A percentile compares a stretch with the other conserved stretches of the same genome.
These are phyloP conservation scores for Lentinula sp. DNA, from an alignment of 768 basidiomycete species.

Conservation along the genomic window DNA sequence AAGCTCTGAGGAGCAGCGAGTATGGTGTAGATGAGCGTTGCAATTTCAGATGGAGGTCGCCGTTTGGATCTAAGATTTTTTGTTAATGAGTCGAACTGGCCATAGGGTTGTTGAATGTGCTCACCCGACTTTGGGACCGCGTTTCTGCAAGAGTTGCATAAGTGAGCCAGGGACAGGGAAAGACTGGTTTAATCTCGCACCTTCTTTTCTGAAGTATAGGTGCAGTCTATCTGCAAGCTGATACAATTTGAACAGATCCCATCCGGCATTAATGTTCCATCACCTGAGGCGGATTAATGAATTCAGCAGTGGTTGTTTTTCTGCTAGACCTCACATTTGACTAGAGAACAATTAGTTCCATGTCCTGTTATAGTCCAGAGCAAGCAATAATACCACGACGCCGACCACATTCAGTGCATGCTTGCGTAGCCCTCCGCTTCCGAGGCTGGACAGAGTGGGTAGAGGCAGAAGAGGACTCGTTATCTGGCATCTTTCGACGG, in stretches of 20 bases:
- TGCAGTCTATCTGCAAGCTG: neutral
- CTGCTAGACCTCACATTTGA: neutral
- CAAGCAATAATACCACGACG: neutral
- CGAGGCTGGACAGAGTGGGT: neutral
- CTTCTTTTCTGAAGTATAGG: neutral
- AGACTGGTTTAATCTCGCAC: neutral
- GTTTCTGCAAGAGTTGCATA: neutral
- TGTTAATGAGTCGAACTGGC: neutral
- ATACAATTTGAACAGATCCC: neutral
- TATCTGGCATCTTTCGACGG: neutral
- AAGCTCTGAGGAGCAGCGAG: neutral
- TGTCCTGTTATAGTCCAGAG: neutral
- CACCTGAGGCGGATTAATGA: neutral
- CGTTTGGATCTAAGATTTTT: neutral
- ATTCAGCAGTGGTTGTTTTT: neutral
- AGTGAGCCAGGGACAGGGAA: neutral
- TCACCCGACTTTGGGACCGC: constrained; percentile 3
- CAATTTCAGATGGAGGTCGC: neutral
- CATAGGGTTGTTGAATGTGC: neutral
- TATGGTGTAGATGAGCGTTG: neutral
- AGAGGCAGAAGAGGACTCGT: neutral
- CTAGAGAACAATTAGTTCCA: neutral
- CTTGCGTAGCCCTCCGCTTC: neutral
- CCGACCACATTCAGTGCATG: neutral
- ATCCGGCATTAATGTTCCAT: neutral